Evolutionary conservation across 2,329 filamentous ascomycete species (phyloP).

Genomic region (Xylariaceae sp.): DNA sequence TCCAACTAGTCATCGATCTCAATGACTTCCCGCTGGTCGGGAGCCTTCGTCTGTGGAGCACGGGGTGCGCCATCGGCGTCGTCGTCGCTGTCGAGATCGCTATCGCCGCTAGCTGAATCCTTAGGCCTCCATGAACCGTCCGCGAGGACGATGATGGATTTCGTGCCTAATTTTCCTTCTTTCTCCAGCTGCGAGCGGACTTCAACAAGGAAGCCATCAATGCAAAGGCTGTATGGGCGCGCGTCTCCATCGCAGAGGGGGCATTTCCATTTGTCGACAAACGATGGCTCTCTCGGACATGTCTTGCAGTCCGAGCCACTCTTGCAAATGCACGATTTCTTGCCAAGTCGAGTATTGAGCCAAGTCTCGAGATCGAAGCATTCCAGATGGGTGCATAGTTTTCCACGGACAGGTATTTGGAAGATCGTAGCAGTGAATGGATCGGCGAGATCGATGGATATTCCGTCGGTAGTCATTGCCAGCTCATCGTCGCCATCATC

Average conservation of each 20-base stretch:
- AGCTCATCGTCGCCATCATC: slow-evolving; percentile 52
- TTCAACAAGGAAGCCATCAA: slow-evolving; percentile 66
- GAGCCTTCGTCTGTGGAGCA: no score
- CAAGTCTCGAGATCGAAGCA: slow-evolving; percentile 88
- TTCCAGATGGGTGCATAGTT: slow-evolving; percentile 66
- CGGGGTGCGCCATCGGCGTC: no score
- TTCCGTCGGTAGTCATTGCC: slow-evolving; percentile 46
- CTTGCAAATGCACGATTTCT: slow-evolving; percentile 28
- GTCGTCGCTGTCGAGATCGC: slow-evolving; percentile 23
- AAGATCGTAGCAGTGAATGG: slow-evolving; percentile 61
- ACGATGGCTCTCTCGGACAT: slow-evolving; percentile 41
- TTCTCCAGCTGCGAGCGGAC: slow-evolving; percentile 50
- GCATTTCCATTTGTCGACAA: slow-evolving; percentile 73
- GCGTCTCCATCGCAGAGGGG: slow-evolving; percentile 76
- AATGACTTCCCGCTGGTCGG: no score
- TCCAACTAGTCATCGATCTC: no score
- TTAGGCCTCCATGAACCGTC: slow-evolving; percentile 58
- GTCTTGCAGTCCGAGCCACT: slow-evolving; percentile 27
- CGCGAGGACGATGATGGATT: slow-evolving; percentile 54
- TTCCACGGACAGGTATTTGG: slow-evolving; percentile 63
- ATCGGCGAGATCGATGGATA: slow-evolving; percentile 58
- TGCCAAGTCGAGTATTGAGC: slow-evolving; percentile 56
- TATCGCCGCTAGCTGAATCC: slow-evolving; percentile 24
- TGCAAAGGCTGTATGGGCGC: slow-evolving; percentile 59
- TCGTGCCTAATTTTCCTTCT: slow-evolving; percentile 39